Conservation (phyloP, 1,139 yeast species). For the Yamadazyma spencermartinsiae region DNA sequence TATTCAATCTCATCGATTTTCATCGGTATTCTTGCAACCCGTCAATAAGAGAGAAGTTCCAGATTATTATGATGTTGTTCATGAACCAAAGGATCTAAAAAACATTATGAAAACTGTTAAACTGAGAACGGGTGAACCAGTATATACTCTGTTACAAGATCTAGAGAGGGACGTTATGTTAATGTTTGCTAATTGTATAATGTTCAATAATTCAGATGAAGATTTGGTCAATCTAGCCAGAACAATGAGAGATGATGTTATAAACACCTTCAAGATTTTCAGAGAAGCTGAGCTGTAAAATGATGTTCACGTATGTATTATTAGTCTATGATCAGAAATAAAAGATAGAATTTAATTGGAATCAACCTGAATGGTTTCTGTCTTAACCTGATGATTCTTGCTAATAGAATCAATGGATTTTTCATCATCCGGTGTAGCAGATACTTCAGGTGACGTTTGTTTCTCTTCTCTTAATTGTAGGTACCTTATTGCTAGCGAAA, state of each 20-base stretch:
- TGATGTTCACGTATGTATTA: neutral
- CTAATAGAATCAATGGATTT: constrained; percentile 7
- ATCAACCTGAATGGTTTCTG: neutral
- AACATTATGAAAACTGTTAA: constrained; percentile 59
- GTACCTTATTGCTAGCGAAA: constrained; percentile 23
- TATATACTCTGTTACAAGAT: constrained; percentile 56
- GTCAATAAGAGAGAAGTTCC: constrained; percentile 71
- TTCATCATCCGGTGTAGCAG: constrained; percentile 14
- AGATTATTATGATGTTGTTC: constrained; percentile 60
- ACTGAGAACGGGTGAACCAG: constrained; percentile 36
- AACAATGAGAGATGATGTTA: constrained; percentile 65
- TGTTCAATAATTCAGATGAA: constrained; percentile 71
- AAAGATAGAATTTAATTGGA: neutral
- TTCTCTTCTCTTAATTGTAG: constrained; percentile 38
- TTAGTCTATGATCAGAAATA: neutral
- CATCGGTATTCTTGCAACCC: constrained; percentile 72
- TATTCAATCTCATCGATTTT: constrained; percentile 69
- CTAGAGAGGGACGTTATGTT: constrained; percentile 68
- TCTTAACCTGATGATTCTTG: constrained; percentile 6
- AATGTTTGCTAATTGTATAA: constrained; percentile 82
- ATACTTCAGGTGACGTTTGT: constrained; percentile 9
- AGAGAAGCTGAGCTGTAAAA: constrained; percentile 34
- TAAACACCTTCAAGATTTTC: constrained; percentile 51
- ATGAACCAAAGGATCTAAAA: constrained; percentile 68
- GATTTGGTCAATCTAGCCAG: constrained; percentile 63